Evolutionary conservation across 768 basidiomycete genomes (phyloP).

Genomic region (Amanita rubescens): DNA sequence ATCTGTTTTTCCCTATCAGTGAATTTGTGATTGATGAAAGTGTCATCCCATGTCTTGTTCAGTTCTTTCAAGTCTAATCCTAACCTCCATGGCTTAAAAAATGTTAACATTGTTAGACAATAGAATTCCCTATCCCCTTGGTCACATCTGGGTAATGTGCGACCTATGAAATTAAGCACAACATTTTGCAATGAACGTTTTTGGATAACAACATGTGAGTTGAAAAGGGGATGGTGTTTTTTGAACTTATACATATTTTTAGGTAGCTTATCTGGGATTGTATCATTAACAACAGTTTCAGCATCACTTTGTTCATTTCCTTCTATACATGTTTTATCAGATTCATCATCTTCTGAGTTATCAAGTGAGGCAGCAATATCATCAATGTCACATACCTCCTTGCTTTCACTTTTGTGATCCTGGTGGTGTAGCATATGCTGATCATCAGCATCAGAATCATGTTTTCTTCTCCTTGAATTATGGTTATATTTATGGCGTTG

Average conservation of each 20-base stretch:
- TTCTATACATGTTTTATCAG: too few relatives aligned
- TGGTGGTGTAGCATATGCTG: too few relatives aligned
- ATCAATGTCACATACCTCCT: too few relatives aligned
- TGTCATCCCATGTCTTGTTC: constrained; percentile 15
- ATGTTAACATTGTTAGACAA: too few relatives aligned
- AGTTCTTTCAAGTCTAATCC: constrained; percentile 16
- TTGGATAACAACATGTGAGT: background rate
- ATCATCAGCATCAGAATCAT: background rate
- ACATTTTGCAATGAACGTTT: background rate
- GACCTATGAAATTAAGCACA: constrained; percentile 18
- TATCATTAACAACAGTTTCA: background rate
- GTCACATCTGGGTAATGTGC: constrained; percentile 17
- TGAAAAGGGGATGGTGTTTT: constrained; percentile 11
- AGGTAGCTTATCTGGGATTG: constrained; percentile 13
- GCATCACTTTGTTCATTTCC: too few relatives aligned
- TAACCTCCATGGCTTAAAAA: too few relatives aligned
- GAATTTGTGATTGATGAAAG: constrained; percentile 14
- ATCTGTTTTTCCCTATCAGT: constrained; percentile 8
- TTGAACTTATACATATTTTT: constrained; percentile 19
- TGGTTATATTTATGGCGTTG: constrained; percentile 6
- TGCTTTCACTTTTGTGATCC: too few relatives aligned
- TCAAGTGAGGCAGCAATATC: too few relatives aligned
- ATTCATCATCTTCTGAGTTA: too few relatives aligned
- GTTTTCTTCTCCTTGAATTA: constrained; percentile 1
- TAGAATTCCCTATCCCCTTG: constrained; percentile 13